These are phyloP conservation scores for Nannizziopsis barbatae DNA, from an alignment of 2,329 filamentous ascomycete genomes.

Conservation along the genomic window DNA sequence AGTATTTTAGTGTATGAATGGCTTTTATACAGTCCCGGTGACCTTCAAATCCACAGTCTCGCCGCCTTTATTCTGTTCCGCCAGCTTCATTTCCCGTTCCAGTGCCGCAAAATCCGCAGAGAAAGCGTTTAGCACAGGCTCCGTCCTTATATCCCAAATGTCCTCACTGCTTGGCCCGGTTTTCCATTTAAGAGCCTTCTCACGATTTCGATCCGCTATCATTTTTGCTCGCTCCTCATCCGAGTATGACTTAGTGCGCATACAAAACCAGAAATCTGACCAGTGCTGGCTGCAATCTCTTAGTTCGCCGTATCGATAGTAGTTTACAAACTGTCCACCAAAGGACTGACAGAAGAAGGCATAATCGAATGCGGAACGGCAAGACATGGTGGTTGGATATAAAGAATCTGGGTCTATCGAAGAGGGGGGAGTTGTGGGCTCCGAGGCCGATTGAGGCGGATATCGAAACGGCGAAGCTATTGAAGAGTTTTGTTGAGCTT, in stretches of 20 bases:
- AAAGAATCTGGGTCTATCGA: slow-evolving; percentile 52
- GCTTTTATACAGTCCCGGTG: not conserved
- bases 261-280: slow-evolving; percentile 96
- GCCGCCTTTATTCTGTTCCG: slow-evolving; percentile 25
- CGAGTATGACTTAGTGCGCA: slow-evolving; percentile 61
- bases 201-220: slow-evolving; percentile 57
- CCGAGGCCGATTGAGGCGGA: slow-evolving; percentile 11
- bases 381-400: slow-evolving; percentile 75
- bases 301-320: slow-evolving; percentile 76
- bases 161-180: slow-evolving; percentile 71
- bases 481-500: slow-evolving; percentile 14
- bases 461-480: not conserved
- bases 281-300: slow-evolving; percentile 72
- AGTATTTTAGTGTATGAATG: no score
- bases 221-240: slow-evolving; percentile 48
- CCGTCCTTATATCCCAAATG: slow-evolving; percentile 67
- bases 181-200: slow-evolving; percentile 55
- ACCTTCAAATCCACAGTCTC: not conserved
- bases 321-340: slow-evolving; percentile 79
- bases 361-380: slow-evolving; percentile 77
- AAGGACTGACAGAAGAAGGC: slow-evolving; percentile 91
- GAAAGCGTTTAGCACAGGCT: slow-evolving; percentile 46
- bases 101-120: slow-evolving; percentile 35
- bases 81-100: slow-evolving; percentile 33
- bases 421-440: slow-evolving; percentile 14